Evolutionary conservation across 768 basidiomycete genomes (phyloP).

Genomic region (Trametes elegans): DNA sequence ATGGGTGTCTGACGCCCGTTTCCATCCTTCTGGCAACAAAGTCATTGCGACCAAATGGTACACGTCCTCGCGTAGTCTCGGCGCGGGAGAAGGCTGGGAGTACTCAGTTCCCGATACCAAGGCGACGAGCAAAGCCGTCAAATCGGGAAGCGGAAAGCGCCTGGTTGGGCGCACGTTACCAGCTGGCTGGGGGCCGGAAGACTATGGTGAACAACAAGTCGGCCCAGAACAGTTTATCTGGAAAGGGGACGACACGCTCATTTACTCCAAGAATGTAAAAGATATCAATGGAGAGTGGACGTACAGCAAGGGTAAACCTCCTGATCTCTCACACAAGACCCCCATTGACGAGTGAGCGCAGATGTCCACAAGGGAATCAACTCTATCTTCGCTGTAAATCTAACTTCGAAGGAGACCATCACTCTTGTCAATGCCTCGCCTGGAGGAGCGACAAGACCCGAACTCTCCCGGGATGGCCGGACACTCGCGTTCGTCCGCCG

Average conservation of each 20-base stretch:
- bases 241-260: constrained; percentile 53
- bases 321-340: not conserved
- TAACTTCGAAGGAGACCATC: constrained; percentile 52
- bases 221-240: constrained; percentile 73
- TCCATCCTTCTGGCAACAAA: constrained; percentile 62
- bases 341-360: constrained; percentile 24
- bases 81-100: constrained; percentile 74
- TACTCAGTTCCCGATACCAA: constrained; percentile 45
- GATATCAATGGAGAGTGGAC: constrained; percentile 46
- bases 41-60: constrained; percentile 81
- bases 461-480: constrained; percentile 62
- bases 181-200: constrained; percentile 53
- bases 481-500: constrained; percentile 76
- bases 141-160: constrained; percentile 47
- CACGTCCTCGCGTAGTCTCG: constrained; percentile 58
- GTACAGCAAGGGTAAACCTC: constrained; percentile 61
- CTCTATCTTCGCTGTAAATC: constrained; percentile 63
- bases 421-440: constrained; percentile 55
- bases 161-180: constrained; percentile 58
- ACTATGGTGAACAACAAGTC: constrained; percentile 69
- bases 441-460: constrained; percentile 73
- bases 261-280: constrained; percentile 63
- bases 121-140: constrained; percentile 20
- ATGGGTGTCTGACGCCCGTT: constrained; percentile 67
- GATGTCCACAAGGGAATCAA: constrained; percentile 73